Evolutionary conservation across 257 asterid species (phyloP), one percentile per base, ranked within the genome.

Genomic region (Solanum phureja): DNA sequence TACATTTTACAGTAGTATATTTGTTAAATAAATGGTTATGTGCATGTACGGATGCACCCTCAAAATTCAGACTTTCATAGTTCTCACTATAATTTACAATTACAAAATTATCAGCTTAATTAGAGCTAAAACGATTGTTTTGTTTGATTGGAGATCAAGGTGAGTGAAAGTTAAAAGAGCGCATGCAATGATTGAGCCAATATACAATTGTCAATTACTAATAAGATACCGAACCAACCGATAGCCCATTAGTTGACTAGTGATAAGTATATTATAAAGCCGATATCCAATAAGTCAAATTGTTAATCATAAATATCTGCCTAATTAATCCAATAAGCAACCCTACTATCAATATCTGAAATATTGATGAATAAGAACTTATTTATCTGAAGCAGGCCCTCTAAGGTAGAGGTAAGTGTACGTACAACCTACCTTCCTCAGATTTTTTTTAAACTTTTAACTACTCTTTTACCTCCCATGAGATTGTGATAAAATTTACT

Each of bases 401-500:
- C 16, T 10, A 0, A 62, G 33, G 16, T 62, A 5, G 3, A 2
- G 16, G 0, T n/a, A 10, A n/a, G 31, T 62, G 31, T 31, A 10
- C 14, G 0, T 10, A 4, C 7, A 0, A 1, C 2, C 31, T n/a
- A 62, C 0, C 16, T 3, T 62, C 16, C 2, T 60, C 0, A 60
- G 1, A 0, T 23, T 9, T 1, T 31, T 31, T 31, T 31, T 31
- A 1, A 31, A 31, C 31, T 29, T 29, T 29, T 29, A 29, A 29
- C 29, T 29, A 31, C 31, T 31, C 31, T 31, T 31, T 31, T 31
- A 31, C 29, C 29, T 29, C 29, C 29, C 12, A 8, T 8, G 7
- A 62, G 2, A 0, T 9, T 0, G 3, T 11, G 0, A 4, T 62
- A 62, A 62, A 0, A 4, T 62, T 10, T 3, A 1, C 3, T 0